Conservation (phyloP, 768 basidiomycete species). For the Russula olivacea region DNA sequence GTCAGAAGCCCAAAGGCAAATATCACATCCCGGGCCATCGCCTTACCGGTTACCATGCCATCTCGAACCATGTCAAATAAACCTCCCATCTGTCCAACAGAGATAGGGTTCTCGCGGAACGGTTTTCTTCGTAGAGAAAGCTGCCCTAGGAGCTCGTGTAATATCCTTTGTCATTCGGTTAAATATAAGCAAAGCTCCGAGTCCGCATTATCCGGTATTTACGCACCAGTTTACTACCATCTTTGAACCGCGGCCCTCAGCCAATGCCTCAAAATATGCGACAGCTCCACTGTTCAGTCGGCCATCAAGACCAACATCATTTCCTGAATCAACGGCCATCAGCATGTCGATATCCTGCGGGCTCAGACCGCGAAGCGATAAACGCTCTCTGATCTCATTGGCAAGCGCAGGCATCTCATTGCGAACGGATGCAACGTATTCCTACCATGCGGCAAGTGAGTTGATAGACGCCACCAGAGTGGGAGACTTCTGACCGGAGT, state of each 20-base stretch:
- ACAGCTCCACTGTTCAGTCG: constrained; percentile 49
- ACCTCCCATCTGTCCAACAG: constrained; percentile 60
- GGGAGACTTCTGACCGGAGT: constrained; percentile 38
- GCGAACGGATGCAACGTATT: constrained; percentile 50
- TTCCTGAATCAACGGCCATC: constrained; percentile 61
- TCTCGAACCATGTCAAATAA: constrained; percentile 70
- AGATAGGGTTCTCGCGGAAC: constrained; percentile 54
- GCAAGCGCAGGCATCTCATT: constrained; percentile 72
- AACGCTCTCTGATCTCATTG: constrained; percentile 48
- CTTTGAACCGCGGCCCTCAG: constrained; percentile 53
- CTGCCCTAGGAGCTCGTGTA: constrained; percentile 80
- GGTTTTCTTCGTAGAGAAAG: constrained; percentile 54
- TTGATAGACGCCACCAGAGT: not conserved
- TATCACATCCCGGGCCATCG: constrained; percentile 3
- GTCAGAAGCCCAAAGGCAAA: constrained; percentile 9
- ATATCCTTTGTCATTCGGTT: constrained; percentile 53
- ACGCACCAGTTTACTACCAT: constrained; percentile 79
- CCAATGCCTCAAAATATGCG: constrained; percentile 75
- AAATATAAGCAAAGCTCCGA: not conserved
- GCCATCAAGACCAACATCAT: constrained; percentile 60
- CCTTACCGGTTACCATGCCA: constrained; percentile 61
- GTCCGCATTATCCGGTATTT: not conserved
- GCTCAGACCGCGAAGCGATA: constrained; percentile 51
- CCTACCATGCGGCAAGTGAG: constrained; percentile 37
- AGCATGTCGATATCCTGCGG: constrained; percentile 69